These are phyloP conservation scores for Naganishia vishniacii DNA, from an alignment of 768 basidiomycete genomes.

Conservation along the genomic window DNA sequence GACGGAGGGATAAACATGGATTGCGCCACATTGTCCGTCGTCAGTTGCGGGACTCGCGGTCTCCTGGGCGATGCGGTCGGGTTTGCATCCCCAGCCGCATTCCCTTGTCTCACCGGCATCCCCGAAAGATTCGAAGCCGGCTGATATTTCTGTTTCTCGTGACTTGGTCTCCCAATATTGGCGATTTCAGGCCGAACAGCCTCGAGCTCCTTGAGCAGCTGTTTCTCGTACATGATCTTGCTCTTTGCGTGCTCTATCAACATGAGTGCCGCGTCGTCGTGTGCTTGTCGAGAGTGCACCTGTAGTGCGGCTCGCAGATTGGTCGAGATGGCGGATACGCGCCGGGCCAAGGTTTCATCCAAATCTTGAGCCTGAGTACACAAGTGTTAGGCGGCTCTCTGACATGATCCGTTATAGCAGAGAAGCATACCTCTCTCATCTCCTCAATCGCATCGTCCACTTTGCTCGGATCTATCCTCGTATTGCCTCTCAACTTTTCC, in stretches of 20 bases:
- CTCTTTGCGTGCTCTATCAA: conserved; percentile 89
- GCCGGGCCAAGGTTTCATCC: conserved; percentile 72
- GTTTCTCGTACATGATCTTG: conserved; percentile 83
- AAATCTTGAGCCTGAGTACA: conserved; percentile 90
- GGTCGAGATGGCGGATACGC: conserved; percentile 88
- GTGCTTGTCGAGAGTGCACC: conserved; percentile 75
- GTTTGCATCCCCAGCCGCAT: conserved; percentile 44
- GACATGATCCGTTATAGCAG: too few relatives aligned
- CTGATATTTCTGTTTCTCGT: conserved; percentile 6
- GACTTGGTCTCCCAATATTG: conserved; percentile 42
- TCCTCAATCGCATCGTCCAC: conserved; percentile 47
- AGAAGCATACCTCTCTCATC: conserved; percentile 42
- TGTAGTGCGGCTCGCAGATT: conserved; percentile 83
- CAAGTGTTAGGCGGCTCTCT: too few relatives aligned
- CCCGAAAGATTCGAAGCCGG: conserved; percentile 27
- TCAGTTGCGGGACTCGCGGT: conserved; percentile 53
- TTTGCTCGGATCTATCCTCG: conserved; percentile 63
- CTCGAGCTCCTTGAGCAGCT: conserved; percentile 80
- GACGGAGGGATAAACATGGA: conserved; percentile 66
- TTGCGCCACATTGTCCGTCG: conserved; percentile 67
- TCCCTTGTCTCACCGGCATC: conserved; percentile 44
- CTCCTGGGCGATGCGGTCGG: conserved; percentile 30
- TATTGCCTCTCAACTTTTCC: conserved; percentile 51
- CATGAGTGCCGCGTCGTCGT: conserved; percentile 83
- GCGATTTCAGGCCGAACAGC: conserved; percentile 68